phyloP scores from a whole-genome alignment of 2,329 filamentous ascomycete species.

The Diaporthe amygdali region DNA sequence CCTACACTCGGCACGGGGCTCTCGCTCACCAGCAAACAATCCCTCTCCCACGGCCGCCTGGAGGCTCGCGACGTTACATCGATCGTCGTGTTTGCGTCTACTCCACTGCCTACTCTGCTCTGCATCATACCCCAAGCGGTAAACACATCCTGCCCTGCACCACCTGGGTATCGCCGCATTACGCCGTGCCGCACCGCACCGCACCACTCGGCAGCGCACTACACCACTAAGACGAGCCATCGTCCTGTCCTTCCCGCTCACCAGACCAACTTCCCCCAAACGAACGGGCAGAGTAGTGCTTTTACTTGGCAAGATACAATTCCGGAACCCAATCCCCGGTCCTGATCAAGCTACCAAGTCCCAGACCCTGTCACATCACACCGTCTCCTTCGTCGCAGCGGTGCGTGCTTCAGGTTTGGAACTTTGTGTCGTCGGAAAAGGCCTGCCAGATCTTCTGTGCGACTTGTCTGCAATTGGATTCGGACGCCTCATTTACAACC shows the following conservation, averaged over 20 bases:
- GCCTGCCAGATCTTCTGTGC: background rate
- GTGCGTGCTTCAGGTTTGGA: constrained; percentile 9
- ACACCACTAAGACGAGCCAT: background rate
- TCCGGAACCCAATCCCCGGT: constrained; percentile 18
- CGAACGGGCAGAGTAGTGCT: background rate
- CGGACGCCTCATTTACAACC: background rate
- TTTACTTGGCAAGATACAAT: constrained; percentile 9
- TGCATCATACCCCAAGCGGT: background rate
- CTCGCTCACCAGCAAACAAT: background rate
- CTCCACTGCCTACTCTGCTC: constrained; percentile 1
- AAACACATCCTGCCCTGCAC: background rate
- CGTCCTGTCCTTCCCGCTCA: background rate
- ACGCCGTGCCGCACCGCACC: background rate
- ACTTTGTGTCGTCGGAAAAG: background rate
- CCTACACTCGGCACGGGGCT: background rate
- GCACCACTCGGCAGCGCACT: background rate
- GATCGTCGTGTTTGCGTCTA: background rate
- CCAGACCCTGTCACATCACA: constrained; percentile 16
- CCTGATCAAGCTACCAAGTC: constrained; percentile 4
- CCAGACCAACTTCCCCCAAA: background rate
- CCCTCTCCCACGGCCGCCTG: background rate
- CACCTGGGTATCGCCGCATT: background rate
- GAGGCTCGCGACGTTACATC: constrained; percentile 14
- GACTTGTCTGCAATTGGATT: background rate
- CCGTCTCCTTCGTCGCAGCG: constrained; percentile 9